Base-by-base conservation (phyloP, 75 land plant genomes). In the Sequoiadendron giganteum region DNA sequence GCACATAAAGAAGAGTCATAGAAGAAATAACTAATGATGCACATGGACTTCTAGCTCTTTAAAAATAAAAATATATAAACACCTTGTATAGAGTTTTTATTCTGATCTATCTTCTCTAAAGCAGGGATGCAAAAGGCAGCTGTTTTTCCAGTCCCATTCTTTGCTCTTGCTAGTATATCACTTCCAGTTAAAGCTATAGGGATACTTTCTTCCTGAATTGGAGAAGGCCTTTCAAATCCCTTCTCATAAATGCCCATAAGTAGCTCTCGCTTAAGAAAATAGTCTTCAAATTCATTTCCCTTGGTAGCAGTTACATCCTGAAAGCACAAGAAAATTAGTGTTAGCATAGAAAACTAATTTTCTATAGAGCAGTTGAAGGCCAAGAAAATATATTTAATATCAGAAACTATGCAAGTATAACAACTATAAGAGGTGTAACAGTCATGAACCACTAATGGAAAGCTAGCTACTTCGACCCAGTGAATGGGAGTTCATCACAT, bases 61-160 rank as follows among this genome's bases (percentile, higher is more conserved):
- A 13, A 38, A 79, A 38, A 75, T 34, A 75, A 79, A 79, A 79
- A 5, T 0, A 65, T 25, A 61, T 11, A 85, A 52, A 47, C 32
- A 91, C 92, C 92, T 90, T 91, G 92, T 55, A 91, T 91, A 19
- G 55, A 43, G 83, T 91, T 91, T 52, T 91, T 91, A 70, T 85
- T 87, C 32, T 47, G 89, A 77, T 91, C 92, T 43, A 88, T 90
- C 89, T 90, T 91, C 61, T 91, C 92, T 36, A 91, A 84, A n/a
- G 90, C 91, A n/a, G 92, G 92, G 55, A 91, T 91, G 81, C 92
- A 90, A 54, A 91, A 90, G n/a, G 92, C 92, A 38, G 92, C 92
- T 83, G 92, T 91, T 86, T 91, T 91, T 19, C 92, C 92, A 30
- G 92, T 91, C 34, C 92, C 92, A 87, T 91, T 91, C 61, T 91